phyloP scores from a whole-genome alignment of 2,329 filamentous ascomycete genomes.

The Trichoderma koningii region DNA sequence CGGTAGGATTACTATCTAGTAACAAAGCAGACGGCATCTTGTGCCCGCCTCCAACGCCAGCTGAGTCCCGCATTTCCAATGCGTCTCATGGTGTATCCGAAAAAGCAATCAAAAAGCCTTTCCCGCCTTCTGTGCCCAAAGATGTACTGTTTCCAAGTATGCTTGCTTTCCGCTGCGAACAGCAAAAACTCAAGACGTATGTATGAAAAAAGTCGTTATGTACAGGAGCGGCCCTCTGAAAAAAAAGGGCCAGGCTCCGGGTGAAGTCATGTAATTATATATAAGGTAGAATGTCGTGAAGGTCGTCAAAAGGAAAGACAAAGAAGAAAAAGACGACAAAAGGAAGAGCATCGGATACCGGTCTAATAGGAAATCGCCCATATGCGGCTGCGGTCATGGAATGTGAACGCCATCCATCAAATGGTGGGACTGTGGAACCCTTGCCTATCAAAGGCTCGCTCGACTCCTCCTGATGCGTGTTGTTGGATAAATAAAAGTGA shows the following conservation, averaged over 20 bases:
- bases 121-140: constrained; percentile 10
- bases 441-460: constrained; percentile 22
- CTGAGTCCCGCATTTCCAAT: constrained; percentile 30
- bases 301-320: constrained; percentile 13
- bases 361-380: constrained; percentile 11
- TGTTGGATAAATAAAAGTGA: constrained; percentile 1
- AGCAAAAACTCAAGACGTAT: constrained; percentile 11
- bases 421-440: constrained; percentile 27
- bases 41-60: constrained; percentile 26
- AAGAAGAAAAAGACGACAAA: constrained; percentile 4
- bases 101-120: constrained; percentile 31
- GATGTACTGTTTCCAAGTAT: constrained; percentile 18
- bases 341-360: constrained; percentile 4
- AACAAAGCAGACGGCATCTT: constrained; percentile 10
- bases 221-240: constrained; percentile 19
- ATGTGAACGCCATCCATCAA: constrained; percentile 16
- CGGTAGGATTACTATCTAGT: constrained; percentile 18
- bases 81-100: constrained; percentile 34
- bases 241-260: neutral
- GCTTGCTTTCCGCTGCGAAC: constrained; percentile 27
- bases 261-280: constrained; percentile 24
- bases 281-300: constrained; percentile 19
- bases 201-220: constrained; percentile 24
- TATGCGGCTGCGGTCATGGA: constrained; percentile 4
- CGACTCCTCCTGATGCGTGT: constrained; percentile 16